Base-by-base conservation (phyloP, 352 stramenopile genomes). In the Pythium pectinolyticum region DNA sequence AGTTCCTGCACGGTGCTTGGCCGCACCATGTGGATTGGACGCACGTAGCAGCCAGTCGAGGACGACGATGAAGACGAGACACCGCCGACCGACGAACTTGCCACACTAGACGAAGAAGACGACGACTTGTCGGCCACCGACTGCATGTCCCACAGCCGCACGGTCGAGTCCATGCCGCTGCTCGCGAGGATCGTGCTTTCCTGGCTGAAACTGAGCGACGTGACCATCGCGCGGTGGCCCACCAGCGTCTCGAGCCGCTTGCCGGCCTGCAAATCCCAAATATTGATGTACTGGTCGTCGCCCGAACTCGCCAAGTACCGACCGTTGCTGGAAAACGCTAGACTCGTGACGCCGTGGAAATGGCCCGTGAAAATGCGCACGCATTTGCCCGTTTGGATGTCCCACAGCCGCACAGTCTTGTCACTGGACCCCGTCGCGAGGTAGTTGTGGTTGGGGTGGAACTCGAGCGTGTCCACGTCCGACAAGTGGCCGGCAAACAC, bases 381-480 rank as follows among this genome's bases (percentile, higher is more conserved):
- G 72, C 92, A 98, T 57, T 88, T 86, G 41, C 92, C 95, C 15
- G 79, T 94, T 57, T 97, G 90, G 35, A 98, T 86, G 70, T 99
- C 94, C 94, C 93, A 99, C 12, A 98, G 74, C 32, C 96, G 79
- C 52, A 95, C 89, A 0, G 93, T 98, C 73, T 97, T 98, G 72
- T 98, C 96, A 57, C 94, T 96, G 27, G 87, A 96, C 8, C 89
- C 94, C 17, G 95, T 98, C 17, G 95, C 76, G 27, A 99, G 54
- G 62, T 98, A 99, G 71, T 98, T 97, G 77, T 94, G 92, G 66
- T 99, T 99, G 8, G 96, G 95, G 70, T 99, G 95, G 73, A 97
- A 98, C 12, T 81, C 77, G 12, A 98, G 82, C 40, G 83, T 94
- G 70, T 94, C 84, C 40, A 98, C 94, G 37, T 97, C 86, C 20